Base-by-base conservation (phyloP, 441 rosid species). In the Raphanus hybrid region DNA sequence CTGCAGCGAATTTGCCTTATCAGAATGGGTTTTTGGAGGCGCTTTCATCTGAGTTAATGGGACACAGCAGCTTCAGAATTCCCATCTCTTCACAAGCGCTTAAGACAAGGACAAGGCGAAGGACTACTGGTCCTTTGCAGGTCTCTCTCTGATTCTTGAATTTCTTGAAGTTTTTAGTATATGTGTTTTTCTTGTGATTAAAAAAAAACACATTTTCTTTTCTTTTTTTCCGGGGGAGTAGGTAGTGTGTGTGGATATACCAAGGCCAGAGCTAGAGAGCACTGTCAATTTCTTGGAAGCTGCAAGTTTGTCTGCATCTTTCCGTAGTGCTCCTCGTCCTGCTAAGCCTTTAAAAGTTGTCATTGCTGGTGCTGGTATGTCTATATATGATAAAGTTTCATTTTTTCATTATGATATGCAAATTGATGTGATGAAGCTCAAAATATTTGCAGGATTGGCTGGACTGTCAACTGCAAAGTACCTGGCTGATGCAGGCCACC, bases 401-500 rank as follows among this genome's bases (percentile, higher is more conserved):
- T 34, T 34, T 29, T 35, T 35, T 41, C 2, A 1, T 7, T 35
- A 34, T 34, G 37, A 6, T 34, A 34, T 10, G n/a, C 48, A 41
- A 10, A n/a, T 14, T 37, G 15, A 11, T 15, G 11, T 14, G 39
- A 12, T 68, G 32, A 61, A 65, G 23, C 69, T n/a, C 20, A 15
- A 55, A 73, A 69, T 50, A 39, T 70, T 48, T 82, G 80, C 85
- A 94, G 94, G 98, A 71, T 87, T 94, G 93, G 97, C 96, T 75
- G 98, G 99, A 75, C 86, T 94, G 80, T 90, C 99, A 8, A 89
- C 99, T 43, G 96, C 96, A 58, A 92, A 94, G 73, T 94, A 94
- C 85, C 81, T 94, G 78, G 97, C 98, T 5, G 99, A 91, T 89
- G 96, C 98, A 70, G 97, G 99, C 57, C 99, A 94, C 65, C 83